Evolutionary conservation across 768 basidiomycete species (phyloP), one percentile per base, ranked within the genome.

Genomic region (Hypholoma sublateritium): DNA sequence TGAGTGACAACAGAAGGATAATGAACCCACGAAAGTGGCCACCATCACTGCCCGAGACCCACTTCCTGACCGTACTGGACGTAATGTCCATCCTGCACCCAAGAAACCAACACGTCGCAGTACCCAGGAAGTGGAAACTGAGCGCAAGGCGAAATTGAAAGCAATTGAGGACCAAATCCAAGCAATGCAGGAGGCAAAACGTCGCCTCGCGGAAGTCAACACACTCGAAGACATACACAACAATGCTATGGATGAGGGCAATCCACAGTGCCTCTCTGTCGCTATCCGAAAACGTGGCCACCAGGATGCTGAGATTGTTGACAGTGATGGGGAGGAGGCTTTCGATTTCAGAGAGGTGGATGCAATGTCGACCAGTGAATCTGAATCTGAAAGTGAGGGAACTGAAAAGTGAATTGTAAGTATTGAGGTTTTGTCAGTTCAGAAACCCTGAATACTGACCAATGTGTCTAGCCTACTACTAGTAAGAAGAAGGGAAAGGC

Each of bases 21-120:
- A 59, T 16, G 6, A n/a, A 2, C 4, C 6, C 16, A 25, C n/a
- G 3, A 49, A n/a, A 49, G 14, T 22, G 24, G 42, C 4, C 7
- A 32, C 47, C 32, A 19, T 50, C 16, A 28, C 37, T 19, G 22
- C 59, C 37, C 49, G 62, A 6, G 50, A 55, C 41, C 62, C 44
- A 22, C 57, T 63, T 34, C 62, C 62, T 37, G 55, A 41, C 41
- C 54, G 55, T 16, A 39, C 50, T 44, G 59, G 59, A 24, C 53
- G 48, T 28, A 63, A 63, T 36, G 46, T 53, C 39, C 45, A 63
- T 49, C 62, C 50, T 24, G 42, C 25, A 22, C 35, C 54, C 34
- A 34, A 9, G 14, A 44, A 48, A 37, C 17, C 24, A 11, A 49
- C n/a, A 34, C 24, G 48, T 19, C 52, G 54, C n/a, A 56, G 55